Conservation (phyloP, 1,139 yeast genomes). For the Sugiyamaella japonica region DNA sequence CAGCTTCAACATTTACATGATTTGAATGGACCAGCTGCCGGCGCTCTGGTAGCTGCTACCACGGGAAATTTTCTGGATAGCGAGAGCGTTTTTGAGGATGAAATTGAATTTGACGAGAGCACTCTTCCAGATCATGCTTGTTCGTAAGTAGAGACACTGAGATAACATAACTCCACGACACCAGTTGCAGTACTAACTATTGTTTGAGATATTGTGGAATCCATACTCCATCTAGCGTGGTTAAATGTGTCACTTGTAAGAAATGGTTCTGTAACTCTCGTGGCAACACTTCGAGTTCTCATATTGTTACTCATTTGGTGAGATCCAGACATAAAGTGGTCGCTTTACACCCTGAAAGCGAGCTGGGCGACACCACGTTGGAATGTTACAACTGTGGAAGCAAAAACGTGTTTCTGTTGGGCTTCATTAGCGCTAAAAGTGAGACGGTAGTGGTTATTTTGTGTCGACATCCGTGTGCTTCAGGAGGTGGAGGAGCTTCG, state of each 20-base stretch:
- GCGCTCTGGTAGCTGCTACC: constrained; percentile 8
- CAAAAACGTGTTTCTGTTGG: constrained; percentile 75
- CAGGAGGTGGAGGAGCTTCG: constrained; percentile 40
- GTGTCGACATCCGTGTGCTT: constrained; percentile 88
- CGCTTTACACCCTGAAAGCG: constrained; percentile 74
- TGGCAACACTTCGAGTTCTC: constrained; percentile 64
- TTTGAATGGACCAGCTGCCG: constrained; percentile 16
- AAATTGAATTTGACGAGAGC: constrained; percentile 20
- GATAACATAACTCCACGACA: no score
- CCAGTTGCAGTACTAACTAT: background rate
- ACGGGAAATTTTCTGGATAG: constrained; percentile 20
- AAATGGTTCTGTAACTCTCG: constrained; percentile 94
- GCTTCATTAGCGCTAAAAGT: constrained; percentile 84
- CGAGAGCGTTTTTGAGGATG: constrained; percentile 20
- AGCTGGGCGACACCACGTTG: constrained; percentile 77
- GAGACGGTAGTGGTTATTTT: constrained; percentile 85
- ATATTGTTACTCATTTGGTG: constrained; percentile 83
- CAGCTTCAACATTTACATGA: constrained; percentile 6
- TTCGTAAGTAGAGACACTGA: constrained; percentile 34
- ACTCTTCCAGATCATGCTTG: constrained; percentile 41
- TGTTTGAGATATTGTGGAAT: constrained; percentile 64
- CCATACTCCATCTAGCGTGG: constrained; percentile 62
- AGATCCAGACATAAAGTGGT: constrained; percentile 76
- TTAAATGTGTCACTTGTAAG: constrained; percentile 73
- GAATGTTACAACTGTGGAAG: constrained; percentile 93